Evolutionary conservation across 2,329 filamentous ascomycete genomes (phyloP).

Genomic region (Bipolaris cookei): DNA sequence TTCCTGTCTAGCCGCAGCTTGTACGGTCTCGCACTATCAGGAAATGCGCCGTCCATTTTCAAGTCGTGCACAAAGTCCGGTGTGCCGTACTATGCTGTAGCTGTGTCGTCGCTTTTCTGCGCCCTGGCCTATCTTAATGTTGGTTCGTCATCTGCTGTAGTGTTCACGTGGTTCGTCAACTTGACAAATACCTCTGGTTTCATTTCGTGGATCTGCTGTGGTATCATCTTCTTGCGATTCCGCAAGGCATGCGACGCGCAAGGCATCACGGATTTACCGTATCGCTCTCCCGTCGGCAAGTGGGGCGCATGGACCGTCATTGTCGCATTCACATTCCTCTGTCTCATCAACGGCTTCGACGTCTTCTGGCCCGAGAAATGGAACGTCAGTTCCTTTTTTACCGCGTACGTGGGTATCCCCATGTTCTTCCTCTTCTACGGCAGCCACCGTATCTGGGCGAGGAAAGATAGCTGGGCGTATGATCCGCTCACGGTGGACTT

Average conservation of each 20-base stretch:
- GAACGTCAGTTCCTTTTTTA: slow-evolving; percentile 68
- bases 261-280: slow-evolving; percentile 61
- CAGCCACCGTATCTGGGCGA: slow-evolving; percentile 57
- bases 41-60: slow-evolving; percentile 70
- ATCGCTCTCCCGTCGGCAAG: slow-evolving; percentile 63
- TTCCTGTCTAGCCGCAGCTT: slow-evolving; percentile 61
- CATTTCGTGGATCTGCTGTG: slow-evolving; percentile 62
- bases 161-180: slow-evolving; percentile 74
- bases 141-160: slow-evolving; percentile 49
- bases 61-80: slow-evolving; percentile 65
- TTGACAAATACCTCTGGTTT: slow-evolving; percentile 65
- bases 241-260: slow-evolving; percentile 63
- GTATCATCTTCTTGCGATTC: slow-evolving; percentile 66
- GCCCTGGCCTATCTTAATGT: slow-evolving; percentile 59
- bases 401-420: slow-evolving; percentile 69
- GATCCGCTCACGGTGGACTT: slow-evolving; percentile 60
- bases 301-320: slow-evolving; percentile 70
- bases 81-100: slow-evolving; percentile 60
- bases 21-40: slow-evolving; percentile 64
- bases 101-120: slow-evolving; percentile 52
- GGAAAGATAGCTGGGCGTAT: slow-evolving; percentile 60
- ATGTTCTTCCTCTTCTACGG: slow-evolving; percentile 65
- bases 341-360: slow-evolving; percentile 76
- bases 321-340: slow-evolving; percentile 65
- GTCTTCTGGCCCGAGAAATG: slow-evolving; percentile 73